These are phyloP conservation scores for Cryphonectria naterciae DNA, from an alignment of 2,329 filamentous ascomycete genomes.

Conservation along the genomic window DNA sequence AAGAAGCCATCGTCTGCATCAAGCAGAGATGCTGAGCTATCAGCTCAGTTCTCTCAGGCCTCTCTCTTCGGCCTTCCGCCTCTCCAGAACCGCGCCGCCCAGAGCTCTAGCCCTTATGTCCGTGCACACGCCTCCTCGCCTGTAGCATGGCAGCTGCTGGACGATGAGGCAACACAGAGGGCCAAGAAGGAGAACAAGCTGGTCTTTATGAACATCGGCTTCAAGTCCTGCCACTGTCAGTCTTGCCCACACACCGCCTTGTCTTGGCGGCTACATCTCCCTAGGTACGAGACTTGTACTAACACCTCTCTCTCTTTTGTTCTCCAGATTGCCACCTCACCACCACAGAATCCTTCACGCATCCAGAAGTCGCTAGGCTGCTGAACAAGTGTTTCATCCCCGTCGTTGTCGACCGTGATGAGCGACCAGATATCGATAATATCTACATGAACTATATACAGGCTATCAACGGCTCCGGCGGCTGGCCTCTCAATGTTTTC, in stretches of 20 bases:
- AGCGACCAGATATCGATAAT: slow-evolving; percentile 89
- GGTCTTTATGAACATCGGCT: slow-evolving; percentile 93
- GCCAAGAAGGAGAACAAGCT: slow-evolving; percentile 83
- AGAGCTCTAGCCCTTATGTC: slow-evolving; percentile 60
- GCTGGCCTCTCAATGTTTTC: slow-evolving; percentile 97
- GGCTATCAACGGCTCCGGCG: slow-evolving; percentile 85
- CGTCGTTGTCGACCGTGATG: slow-evolving; percentile 90
- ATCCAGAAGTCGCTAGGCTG: slow-evolving; percentile 76
- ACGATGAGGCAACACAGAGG: slow-evolving; percentile 73
- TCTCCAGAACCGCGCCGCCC: slow-evolving; percentile 43
- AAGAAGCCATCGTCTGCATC: slow-evolving; percentile 33
- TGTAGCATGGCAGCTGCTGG: slow-evolving; percentile 91
- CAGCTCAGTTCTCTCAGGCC: slow-evolving; percentile 27
- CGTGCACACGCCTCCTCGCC: slow-evolving; percentile 77
- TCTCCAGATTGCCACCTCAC: slow-evolving; percentile 81
- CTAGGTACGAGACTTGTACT: neutral
- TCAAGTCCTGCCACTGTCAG: slow-evolving; percentile 92
- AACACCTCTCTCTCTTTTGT: neutral
- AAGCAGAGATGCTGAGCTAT: slow-evolving; percentile 26
- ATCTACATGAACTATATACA: slow-evolving; percentile 99
- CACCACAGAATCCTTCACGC: slow-evolving; percentile 88
- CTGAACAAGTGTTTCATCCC: slow-evolving; percentile 89
- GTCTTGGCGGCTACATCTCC: neutral
- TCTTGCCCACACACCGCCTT: slow-evolving; percentile 32
- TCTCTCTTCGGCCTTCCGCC: slow-evolving; percentile 31